These are phyloP conservation scores for Aspergillus flavus DNA, from an alignment of 2,329 filamentous ascomycete species.

Conservation along the genomic window DNA sequence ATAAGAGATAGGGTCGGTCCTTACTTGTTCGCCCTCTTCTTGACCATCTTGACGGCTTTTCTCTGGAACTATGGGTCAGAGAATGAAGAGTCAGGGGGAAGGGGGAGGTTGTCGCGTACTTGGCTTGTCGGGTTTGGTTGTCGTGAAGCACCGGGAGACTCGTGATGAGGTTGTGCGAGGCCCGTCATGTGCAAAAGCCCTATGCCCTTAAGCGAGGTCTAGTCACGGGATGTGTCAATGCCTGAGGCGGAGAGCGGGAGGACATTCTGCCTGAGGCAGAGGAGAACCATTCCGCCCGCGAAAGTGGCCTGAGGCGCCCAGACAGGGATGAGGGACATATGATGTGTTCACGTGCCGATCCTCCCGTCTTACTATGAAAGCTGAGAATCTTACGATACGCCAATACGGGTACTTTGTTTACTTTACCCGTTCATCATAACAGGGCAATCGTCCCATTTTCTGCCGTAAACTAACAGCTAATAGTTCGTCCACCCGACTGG, in stretches of 20 bases:
- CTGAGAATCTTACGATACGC: constrained; percentile 22
- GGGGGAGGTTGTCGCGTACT: constrained; percentile 37
- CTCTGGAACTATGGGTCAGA: constrained; percentile 38
- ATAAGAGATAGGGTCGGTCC: constrained; percentile 35
- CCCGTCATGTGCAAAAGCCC: constrained; percentile 21
- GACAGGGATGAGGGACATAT: neutral
- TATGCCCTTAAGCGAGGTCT: constrained; percentile 39
- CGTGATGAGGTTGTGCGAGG: constrained; percentile 41
- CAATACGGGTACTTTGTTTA: constrained; percentile 26
- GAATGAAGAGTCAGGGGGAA: constrained; percentile 24
- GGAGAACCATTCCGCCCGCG: neutral
- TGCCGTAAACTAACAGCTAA: constrained; percentile 18
- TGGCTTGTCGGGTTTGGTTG: constrained; percentile 44
- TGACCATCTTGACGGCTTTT: constrained; percentile 68
- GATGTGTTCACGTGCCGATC: constrained; percentile 15
- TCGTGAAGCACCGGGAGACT: constrained; percentile 40
- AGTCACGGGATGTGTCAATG: constrained; percentile 27
- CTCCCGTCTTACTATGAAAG: constrained; percentile 20
- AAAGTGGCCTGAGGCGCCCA: neutral
- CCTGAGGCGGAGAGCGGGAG: constrained; percentile 13
- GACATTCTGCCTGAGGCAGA: constrained; percentile 17
- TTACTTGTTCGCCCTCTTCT: constrained; percentile 76
- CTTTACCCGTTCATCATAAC: constrained; percentile 7
- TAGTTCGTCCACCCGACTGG: constrained; percentile 17
- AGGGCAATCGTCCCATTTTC: constrained; percentile 8